phyloP scores from a whole-genome alignment of 2,329 filamentous ascomycete genomes.

The Fusarium liriodendri region DNA sequence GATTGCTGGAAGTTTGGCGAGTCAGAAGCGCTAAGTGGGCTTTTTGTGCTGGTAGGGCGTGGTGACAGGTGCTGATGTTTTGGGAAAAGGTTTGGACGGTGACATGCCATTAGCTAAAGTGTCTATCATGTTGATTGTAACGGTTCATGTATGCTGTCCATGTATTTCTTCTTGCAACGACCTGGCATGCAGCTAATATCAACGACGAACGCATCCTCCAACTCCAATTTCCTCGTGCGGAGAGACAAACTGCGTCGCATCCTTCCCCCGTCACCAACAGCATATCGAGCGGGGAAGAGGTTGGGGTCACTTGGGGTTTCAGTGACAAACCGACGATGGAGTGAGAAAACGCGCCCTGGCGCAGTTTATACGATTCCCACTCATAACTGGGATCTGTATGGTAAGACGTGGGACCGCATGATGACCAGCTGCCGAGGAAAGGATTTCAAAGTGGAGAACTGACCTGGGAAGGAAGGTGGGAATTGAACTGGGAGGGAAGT shows the following conservation, averaged over 20 bases:
- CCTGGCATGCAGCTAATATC: not conserved
- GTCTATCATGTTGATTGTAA: not conserved
- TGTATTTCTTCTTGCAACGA: not conserved
- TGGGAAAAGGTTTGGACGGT: not conserved
- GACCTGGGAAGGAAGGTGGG: not conserved
- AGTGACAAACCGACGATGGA: not conserved
- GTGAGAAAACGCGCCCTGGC: not conserved
- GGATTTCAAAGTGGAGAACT: not conserved
- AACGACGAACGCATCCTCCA: not conserved
- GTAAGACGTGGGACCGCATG: not conserved
- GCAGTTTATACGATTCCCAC: not conserved
- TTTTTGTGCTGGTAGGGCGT: not conserved
- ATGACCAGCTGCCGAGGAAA: not conserved
- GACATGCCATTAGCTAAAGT: not conserved
- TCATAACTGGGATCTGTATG: not conserved
- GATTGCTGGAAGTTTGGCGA: not conserved
- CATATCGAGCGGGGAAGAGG: not conserved
- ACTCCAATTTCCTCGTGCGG: not conserved
- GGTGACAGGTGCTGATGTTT: not conserved
- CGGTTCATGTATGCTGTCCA: not conserved
- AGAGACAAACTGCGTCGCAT: not conserved
- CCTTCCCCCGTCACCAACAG: not conserved
- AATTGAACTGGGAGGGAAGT: not conserved
- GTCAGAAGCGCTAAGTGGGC: not conserved
- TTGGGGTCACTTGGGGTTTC: not conserved